Conservation (phyloP, 2,329 filamentous ascomycete genomes). For the Cladosporium oxysporum region DNA sequence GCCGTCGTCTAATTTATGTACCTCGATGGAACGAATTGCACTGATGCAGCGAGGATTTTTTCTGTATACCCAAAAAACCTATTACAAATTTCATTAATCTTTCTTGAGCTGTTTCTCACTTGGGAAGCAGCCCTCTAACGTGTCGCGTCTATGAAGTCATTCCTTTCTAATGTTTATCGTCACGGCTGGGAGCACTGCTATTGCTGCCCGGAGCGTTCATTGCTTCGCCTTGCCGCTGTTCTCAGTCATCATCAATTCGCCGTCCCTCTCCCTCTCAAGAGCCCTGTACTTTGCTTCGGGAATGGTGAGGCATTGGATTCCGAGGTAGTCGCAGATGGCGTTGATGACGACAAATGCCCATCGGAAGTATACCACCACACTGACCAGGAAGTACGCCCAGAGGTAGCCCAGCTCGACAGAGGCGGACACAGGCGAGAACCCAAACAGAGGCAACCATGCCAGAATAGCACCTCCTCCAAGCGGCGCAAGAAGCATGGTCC, state of each 20-base stretch:
- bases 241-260: slow-evolving; percentile 16
- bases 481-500: slow-evolving; percentile 87
- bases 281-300: slow-evolving; percentile 41
- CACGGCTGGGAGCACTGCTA: not conserved
- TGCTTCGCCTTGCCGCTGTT: slow-evolving; percentile 15
- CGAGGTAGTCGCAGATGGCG: slow-evolving; percentile 86
- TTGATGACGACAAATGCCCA: slow-evolving; percentile 92
- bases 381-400: slow-evolving; percentile 79
- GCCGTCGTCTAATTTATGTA: not conserved
- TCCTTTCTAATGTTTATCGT: slow-evolving; percentile 5
- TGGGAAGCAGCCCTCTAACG: slow-evolving; percentile 2
- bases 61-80: not conserved
- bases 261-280: slow-evolving; percentile 27
- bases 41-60: not conserved
- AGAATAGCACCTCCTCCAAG: slow-evolving; percentile 82
- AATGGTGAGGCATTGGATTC: slow-evolving; percentile 94
- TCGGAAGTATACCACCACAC: slow-evolving; percentile 80
- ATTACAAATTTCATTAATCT: slow-evolving; percentile 20
- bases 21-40: not conserved
- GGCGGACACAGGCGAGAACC: slow-evolving; percentile 64
- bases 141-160: slow-evolving; percentile 15
- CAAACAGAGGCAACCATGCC: slow-evolving; percentile 77
- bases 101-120: not conserved
- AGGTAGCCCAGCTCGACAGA: slow-evolving; percentile 76
- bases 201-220: not conserved